Evolutionary conservation across 176 grass and related monocot species (phyloP).

Genomic region (Rhipidocladum racemiflorum): DNA sequence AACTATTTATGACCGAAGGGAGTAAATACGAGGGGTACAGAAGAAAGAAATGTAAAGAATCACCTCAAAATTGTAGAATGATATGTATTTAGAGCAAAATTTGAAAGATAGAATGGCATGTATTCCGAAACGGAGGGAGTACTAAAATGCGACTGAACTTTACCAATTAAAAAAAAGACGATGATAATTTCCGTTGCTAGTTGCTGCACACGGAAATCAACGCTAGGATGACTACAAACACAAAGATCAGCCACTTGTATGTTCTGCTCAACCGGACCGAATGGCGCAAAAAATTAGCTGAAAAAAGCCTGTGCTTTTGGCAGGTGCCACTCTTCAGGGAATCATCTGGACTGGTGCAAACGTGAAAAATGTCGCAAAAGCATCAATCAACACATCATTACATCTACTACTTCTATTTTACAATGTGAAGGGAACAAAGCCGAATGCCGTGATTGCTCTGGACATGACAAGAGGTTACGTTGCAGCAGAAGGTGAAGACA

Average conservation of each 20-base stretch:
- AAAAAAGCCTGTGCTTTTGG: background rate
- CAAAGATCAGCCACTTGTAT: constrained; percentile 2
- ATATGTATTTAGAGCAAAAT: too few relatives aligned
- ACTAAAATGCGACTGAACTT: too few relatives aligned
- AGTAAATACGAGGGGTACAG: too few relatives aligned
- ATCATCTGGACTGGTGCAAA: background rate
- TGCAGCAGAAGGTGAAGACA: background rate
- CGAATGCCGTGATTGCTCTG: background rate
- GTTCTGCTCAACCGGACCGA: constrained; percentile 6
- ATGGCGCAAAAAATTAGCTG: background rate
- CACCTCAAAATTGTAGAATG: too few relatives aligned
- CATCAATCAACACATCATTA: background rate
- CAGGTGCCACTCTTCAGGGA: background rate
- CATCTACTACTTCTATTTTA: background rate
- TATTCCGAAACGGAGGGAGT: too few relatives aligned
- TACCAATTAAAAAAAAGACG: too few relatives aligned
- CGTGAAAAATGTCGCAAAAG: background rate
- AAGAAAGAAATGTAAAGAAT: too few relatives aligned
- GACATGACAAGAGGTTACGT: background rate
- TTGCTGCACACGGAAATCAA: background rate
- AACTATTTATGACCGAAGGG: too few relatives aligned
- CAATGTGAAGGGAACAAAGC: background rate
- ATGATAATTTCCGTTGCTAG: background rate
- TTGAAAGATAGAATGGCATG: too few relatives aligned
- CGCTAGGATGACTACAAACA: background rate